Evolutionary conservation across 179 eudicot species (phyloP), one percentile per base, ranked within the genome.

Genomic region (Corrigiola litoralis): DNA sequence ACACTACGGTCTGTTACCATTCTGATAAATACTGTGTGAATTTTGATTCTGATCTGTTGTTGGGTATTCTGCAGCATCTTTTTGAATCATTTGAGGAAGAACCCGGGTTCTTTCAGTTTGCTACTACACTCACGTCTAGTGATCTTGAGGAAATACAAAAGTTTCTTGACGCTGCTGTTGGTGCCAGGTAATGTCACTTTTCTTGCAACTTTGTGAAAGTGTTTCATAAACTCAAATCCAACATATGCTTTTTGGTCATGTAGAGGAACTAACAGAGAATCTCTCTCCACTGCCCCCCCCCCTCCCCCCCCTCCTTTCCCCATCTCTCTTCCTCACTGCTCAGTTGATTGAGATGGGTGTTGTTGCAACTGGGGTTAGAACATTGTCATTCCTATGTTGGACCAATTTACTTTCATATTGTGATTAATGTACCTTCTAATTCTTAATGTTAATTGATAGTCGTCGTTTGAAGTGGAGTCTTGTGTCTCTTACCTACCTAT

Each of bases 81-180:
- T 86, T 84, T 69, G 73, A 76, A 54, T 90, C 99, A 47, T 90
- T 94, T 72, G 85, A 75, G 73, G 95, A 84, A 80, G 91, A 90
- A 52, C 72, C 79, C 69, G 89, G 97, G 33, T 84, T 34, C 75
- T 81, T 94, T 66, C 94, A 90, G 77, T 85, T 87, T 83, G 97
- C 99, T 50, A 87, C 94, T 73, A 79, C 86, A 47, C 75, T 87
- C 67, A 79, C 84, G 55, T 94, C 97, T 58, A 84, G 62, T 63
- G 99, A 94, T 84, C 83, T 94, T 25, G 97, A 87, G 68, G 97
- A 94, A 73, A 94, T 94, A 81, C 94, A 87, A 36, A 90, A 83
- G 70, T 94, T 94, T 79, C 95, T 94, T 69, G 97, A 94, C 14
- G 81, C 81, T 71, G 72, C 99, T 78, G 94, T 94, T 60, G 76